These are phyloP conservation scores for Aspergillus pseudotamarii DNA, from an alignment of 2,329 filamentous ascomycete genomes.

Conservation along the genomic window DNA sequence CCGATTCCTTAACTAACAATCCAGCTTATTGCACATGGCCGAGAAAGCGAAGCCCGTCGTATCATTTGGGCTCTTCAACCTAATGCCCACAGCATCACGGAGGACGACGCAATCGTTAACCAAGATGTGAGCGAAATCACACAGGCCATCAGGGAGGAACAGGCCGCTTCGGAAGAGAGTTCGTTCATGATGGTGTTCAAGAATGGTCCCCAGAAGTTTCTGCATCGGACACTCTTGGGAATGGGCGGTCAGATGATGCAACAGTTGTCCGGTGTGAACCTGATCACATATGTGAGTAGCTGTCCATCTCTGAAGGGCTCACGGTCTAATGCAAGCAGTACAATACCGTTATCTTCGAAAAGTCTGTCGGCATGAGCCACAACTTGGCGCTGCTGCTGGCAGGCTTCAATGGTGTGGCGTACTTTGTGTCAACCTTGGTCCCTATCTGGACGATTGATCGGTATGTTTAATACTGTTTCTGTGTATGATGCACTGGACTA, in stretches of 20 bases:
- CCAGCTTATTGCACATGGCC: slow-evolving; percentile 37
- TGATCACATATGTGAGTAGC: slow-evolving; percentile 31
- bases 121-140: slow-evolving; percentile 26
- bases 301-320: neutral
- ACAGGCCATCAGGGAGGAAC: slow-evolving; percentile 27
- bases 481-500: neutral
- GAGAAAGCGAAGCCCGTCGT: slow-evolving; percentile 39
- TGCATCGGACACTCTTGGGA: slow-evolving; percentile 30
- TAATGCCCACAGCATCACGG: slow-evolving; percentile 24
- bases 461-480: slow-evolving; percentile 4
- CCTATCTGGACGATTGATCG: slow-evolving; percentile 44
- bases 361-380: slow-evolving; percentile 47
- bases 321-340: slow-evolving; percentile 23
- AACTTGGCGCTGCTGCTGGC: slow-evolving; percentile 39
- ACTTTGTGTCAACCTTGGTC: slow-evolving; percentile 42
- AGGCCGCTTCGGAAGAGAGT: slow-evolving; percentile 23
- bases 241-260: slow-evolving; percentile 39
- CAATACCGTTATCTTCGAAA: slow-evolving; percentile 50
- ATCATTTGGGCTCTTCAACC: slow-evolving; percentile 38
- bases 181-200: slow-evolving; percentile 29
- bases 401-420: slow-evolving; percentile 47
- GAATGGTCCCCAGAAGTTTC: slow-evolving; percentile 28
- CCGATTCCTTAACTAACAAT: neutral
- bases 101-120: slow-evolving; percentile 31
- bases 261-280: slow-evolving; percentile 34